A percentile compares a stretch with the other conserved stretches of the same genome.
phyloP scores from a whole-genome alignment of 2,329 filamentous ascomycete genomes.

The Trichoderma sp. region DNA sequence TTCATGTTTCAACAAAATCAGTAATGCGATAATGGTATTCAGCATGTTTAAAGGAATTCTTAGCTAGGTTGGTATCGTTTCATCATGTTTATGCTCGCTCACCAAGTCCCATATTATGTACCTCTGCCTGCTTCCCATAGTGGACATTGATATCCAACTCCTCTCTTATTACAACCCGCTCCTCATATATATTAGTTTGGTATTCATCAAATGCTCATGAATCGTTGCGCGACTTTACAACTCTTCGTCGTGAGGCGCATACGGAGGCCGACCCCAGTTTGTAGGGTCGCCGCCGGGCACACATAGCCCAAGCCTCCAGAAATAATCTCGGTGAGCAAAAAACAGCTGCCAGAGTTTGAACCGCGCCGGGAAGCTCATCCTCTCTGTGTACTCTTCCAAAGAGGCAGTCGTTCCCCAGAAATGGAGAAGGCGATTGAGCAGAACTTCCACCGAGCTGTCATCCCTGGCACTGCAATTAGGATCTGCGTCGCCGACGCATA shows the following conservation, averaged over 20 bases:
- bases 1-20: neutral
- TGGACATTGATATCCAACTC: conserved; percentile 1
- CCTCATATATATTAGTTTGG: neutral
- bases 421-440: conserved; percentile 28
- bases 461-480: conserved; percentile 66
- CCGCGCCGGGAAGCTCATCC: conserved; percentile 54
- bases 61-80: neutral
- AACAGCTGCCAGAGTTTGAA: conserved; percentile 88
- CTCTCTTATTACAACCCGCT: neutral
- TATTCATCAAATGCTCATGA: neutral
- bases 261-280: conserved; percentile 60
- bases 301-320: conserved; percentile 89
- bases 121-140: neutral
- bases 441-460: conserved; percentile 37
- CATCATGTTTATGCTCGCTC: neutral
- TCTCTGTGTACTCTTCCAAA: conserved; percentile 24
- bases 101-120: neutral
- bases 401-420: conserved; percentile 29
- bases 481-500: conserved; percentile 73
- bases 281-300: conserved; percentile 73
- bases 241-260: conserved; percentile 4
- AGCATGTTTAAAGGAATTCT: neutral
- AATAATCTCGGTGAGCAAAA: conserved; percentile 94
- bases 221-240: neutral
- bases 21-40: neutral